Conservation (phyloP, 495 filamentous ascomycete genomes). For the Trichoderma orchidacearum region DNA sequence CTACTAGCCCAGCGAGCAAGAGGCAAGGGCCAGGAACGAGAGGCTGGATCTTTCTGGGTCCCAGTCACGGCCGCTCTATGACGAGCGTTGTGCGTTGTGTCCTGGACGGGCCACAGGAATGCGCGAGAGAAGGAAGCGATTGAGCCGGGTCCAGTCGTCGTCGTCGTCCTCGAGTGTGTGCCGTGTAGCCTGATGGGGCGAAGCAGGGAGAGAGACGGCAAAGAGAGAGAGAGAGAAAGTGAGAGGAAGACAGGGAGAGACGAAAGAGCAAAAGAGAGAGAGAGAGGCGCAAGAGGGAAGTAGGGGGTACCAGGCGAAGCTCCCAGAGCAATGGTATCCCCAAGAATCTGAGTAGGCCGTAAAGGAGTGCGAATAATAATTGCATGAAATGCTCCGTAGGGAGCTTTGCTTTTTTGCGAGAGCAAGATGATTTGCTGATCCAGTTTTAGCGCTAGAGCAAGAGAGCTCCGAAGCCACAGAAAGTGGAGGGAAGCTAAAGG, state of each 20-base stretch:
- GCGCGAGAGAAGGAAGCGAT: not conserved
- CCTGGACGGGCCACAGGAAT: too few relatives aligned
- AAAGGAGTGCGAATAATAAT: not conserved
- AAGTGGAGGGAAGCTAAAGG: not conserved
- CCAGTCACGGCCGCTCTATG: too few relatives aligned
- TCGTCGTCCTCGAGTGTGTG: too few relatives aligned
- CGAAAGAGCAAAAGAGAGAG: too few relatives aligned
- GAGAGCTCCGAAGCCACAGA: not conserved
- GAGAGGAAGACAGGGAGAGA: not conserved
- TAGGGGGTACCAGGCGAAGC: too few relatives aligned
- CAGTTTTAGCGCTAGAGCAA: not conserved
- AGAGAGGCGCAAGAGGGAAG: too few relatives aligned
- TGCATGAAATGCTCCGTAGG: not conserved
- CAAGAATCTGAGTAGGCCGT: not conserved
- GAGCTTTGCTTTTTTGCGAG: not conserved
- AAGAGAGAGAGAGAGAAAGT: not conserved
- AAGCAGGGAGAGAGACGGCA: not conserved
- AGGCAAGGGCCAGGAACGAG: not conserved
- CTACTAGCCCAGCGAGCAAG: not conserved
- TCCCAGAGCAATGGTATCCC: not conserved
- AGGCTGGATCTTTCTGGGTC: not conserved
- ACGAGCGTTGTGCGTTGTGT: too few relatives aligned
- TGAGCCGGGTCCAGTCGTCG: not conserved
- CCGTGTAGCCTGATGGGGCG: not conserved
- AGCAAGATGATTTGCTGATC: not conserved